A percentile compares a stretch with the other conserved stretches of the same genome.
These are phyloP conservation scores for Starmerella vitae DNA, from an alignment of 805 yeast species.

Conservation along the genomic window DNA sequence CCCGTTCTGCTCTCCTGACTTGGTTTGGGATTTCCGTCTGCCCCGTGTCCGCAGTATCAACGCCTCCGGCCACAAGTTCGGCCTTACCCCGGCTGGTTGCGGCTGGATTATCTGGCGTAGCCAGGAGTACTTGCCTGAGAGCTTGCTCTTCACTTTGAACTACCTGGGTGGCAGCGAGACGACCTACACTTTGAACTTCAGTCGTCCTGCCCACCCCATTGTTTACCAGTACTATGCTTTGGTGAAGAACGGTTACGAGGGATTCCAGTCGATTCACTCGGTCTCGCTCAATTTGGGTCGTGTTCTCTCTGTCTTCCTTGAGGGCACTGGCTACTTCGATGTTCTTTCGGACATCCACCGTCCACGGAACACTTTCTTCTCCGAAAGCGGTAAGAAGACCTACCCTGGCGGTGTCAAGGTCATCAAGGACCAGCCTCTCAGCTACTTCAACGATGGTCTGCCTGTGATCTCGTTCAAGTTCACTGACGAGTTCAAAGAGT, in stretches of 20 bases:
- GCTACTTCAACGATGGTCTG: conserved; percentile 52
- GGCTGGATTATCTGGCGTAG: conserved; percentile 88
- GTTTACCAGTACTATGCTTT: conserved; percentile 78
- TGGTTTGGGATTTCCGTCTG: conserved; percentile 71
- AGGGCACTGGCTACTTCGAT: conserved; percentile 51
- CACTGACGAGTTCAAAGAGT: conserved; percentile 39
- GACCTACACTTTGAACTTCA: conserved; percentile 73
- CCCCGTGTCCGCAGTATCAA: conserved; percentile 73
- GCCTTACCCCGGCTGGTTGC: conserved; percentile 76
- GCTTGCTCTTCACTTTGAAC: conserved; percentile 60
- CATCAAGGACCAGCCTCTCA: conserved; percentile 5
- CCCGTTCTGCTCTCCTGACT: conserved; percentile 64
- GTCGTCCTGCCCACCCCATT: conserved; percentile 87
- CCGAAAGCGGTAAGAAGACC: conserved; percentile 17
- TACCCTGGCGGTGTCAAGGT: conserved; percentile 24
- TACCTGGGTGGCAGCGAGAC: conserved; percentile 84
- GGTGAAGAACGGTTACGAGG: conserved; percentile 53
- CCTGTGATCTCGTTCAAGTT: conserved; percentile 85
- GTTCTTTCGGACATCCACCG: conserved; percentile 70
- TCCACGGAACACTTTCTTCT: conserved; percentile 30
- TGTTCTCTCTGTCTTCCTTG: conserved; percentile 44
- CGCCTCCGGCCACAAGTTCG: conserved; percentile 88
- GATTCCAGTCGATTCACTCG: conserved; percentile 52
- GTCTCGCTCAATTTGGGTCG: conserved; percentile 62
- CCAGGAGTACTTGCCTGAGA: conserved; percentile 48